Conservation (phyloP, 768 basidiomycete genomes). For the Suillus subalutaceus region DNA sequence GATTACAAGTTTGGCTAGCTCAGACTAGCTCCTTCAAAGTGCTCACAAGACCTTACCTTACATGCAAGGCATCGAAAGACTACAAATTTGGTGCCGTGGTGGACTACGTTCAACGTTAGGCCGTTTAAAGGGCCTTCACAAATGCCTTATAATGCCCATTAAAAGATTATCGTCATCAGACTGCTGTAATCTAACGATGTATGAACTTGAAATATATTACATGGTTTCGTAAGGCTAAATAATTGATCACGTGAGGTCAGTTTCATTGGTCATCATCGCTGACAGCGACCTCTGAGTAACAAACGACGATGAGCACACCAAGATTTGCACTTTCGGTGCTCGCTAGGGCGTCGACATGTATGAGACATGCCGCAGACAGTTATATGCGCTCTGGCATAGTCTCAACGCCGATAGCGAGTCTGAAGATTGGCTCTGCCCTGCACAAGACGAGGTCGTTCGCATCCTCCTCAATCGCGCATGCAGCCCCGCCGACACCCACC, state of each 20-base stretch:
- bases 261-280: conserved; percentile 1
- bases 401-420: not conserved
- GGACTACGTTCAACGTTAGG: too few species aligned
- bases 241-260: not conserved
- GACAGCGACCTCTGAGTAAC: not conserved
- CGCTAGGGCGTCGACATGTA: not conserved
- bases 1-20: too few species aligned
- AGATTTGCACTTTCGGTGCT: not conserved
- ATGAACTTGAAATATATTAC: too few species aligned
- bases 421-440: not conserved
- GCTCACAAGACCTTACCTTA: too few species aligned
- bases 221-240: too few species aligned
- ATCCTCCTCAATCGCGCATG: not conserved
- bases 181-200: too few species aligned
- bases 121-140: too few species aligned
- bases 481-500: not conserved
- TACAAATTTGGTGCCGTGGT: too few species aligned
- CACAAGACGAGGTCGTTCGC: not conserved
- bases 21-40: too few species aligned
- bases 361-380: not conserved
- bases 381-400: not conserved
- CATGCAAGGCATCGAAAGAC: too few species aligned
- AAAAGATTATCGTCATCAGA: too few species aligned
- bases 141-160: too few species aligned
- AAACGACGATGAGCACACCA: conserved; percentile 6